phyloP scores from a whole-genome alignment of 768 basidiomycete species.

The Lactarius sanguifluus region DNA sequence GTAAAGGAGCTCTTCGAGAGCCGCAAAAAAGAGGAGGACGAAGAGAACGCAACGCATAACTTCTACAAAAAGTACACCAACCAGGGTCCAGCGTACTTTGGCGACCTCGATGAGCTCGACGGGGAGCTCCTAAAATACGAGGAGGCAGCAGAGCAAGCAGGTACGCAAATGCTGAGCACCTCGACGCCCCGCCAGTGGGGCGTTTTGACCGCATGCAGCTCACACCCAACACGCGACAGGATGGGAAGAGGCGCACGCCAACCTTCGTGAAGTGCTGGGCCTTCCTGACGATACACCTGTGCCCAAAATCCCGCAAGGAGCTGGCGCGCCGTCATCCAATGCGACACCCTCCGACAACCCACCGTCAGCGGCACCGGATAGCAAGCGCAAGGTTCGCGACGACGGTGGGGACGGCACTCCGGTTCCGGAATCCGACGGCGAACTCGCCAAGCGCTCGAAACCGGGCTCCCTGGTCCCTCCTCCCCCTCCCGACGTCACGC shows the following conservation, averaged over 20 bases:
- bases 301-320: slow-evolving; percentile 51
- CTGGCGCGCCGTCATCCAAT: slow-evolving; percentile 30
- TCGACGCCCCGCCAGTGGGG: neutral
- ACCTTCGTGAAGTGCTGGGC: slow-evolving; percentile 24
- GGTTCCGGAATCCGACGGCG: slow-evolving; percentile 35
- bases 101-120: slow-evolving; percentile 82
- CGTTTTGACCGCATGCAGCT: neutral
- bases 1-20: slow-evolving; percentile 93
- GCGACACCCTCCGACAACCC: slow-evolving; percentile 32
- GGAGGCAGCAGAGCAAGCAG: slow-evolving; percentile 65
- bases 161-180: slow-evolving; percentile 40
- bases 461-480: slow-evolving; percentile 26
- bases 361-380: slow-evolving; percentile 32
- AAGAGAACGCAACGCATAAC: slow-evolving; percentile 73
- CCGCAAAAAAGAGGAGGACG: slow-evolving; percentile 82
- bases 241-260: slow-evolving; percentile 16
- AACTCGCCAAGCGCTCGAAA: slow-evolving; percentile 37
- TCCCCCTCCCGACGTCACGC: slow-evolving; percentile 15
- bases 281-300: slow-evolving; percentile 44
- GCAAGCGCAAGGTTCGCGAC: slow-evolving; percentile 59
- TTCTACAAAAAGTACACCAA: slow-evolving; percentile 88
- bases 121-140: slow-evolving; percentile 72
- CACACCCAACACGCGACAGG: slow-evolving; percentile 1
- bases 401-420: slow-evolving; percentile 46
- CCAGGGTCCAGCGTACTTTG: slow-evolving; percentile 87